A percentile compares a stretch with the other conserved stretches of the same genome.
Evolutionary conservation across 257 asterid genomes (phyloP).

Genomic region (Solanum habrochaites): DNA sequence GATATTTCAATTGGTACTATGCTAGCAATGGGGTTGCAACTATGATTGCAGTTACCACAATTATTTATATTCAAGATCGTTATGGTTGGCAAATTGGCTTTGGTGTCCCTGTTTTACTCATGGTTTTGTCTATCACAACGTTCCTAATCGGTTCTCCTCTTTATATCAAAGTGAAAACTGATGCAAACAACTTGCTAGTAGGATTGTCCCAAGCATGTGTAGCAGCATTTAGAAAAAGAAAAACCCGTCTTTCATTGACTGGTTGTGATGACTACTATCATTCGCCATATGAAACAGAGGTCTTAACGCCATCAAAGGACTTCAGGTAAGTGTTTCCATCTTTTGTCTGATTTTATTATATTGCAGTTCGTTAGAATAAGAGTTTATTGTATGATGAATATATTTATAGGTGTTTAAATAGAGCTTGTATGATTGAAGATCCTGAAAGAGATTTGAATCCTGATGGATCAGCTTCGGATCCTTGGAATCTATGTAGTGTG

Average conservation of each 20-base stretch:
- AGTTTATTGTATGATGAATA: no score
- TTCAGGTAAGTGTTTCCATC: background rate
- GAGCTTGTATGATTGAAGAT: no score
- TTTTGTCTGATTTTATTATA: background rate
- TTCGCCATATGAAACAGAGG: background rate
- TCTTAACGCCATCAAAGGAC: background rate
- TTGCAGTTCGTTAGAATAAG: no score
- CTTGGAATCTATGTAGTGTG: no score
- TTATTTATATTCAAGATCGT: constrained; percentile 9
- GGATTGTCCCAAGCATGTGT: constrained; percentile 8
- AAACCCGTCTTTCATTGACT: background rate
- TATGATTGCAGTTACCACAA: constrained; percentile 1
- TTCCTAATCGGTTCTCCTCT: constrained; percentile 4
- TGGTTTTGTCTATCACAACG: background rate
- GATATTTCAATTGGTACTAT: constrained; percentile 5
- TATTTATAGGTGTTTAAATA: no score
- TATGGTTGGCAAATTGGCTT: constrained; percentile 1
- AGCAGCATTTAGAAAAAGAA: constrained; percentile 8
- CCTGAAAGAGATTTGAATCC: no score
- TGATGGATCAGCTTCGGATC: no score
- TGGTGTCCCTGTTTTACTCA: no score
- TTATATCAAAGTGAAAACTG: constrained; percentile 1
- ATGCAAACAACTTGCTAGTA: background rate
- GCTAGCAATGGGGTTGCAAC: constrained; percentile 1
- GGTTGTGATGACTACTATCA: background rate